These are phyloP conservation scores for Pichia sp. DNA, from an alignment of 1,139 yeast species.

Conservation along the genomic window DNA sequence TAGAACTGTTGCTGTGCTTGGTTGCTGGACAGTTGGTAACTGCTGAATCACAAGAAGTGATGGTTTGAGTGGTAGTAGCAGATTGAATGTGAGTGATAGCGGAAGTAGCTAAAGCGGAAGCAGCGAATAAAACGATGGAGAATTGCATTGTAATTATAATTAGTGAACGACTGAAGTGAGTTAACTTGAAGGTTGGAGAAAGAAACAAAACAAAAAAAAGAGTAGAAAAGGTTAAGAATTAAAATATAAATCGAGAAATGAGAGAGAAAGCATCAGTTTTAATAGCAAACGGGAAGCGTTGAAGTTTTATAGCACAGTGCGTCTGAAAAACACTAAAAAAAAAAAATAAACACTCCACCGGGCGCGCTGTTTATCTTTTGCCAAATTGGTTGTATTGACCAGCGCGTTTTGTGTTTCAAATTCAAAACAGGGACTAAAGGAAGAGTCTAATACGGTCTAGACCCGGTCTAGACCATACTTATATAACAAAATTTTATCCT, in stretches of 20 bases:
- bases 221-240: too few species aligned
- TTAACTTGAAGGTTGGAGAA: neutral
- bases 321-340: too few species aligned
- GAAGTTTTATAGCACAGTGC: neutral
- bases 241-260: neutral
- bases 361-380: neutral
- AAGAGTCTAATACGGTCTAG: too few species aligned
- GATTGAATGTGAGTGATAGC: constrained; percentile 6
- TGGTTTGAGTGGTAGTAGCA: constrained; percentile 12
- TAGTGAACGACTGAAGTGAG: constrained; percentile 12
- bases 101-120: constrained; percentile 16
- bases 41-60: constrained; percentile 12
- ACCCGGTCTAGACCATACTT: too few species aligned
- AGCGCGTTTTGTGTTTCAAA: too few species aligned
- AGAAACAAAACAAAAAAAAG: neutral
- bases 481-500: too few species aligned
- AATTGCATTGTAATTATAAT: constrained; percentile 16
- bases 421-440: too few species aligned
- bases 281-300: neutral
- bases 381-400: too few species aligned
- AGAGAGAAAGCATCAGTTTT: neutral
- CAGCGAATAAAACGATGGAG: constrained; percentile 14
- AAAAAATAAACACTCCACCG: neutral
- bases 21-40: constrained; percentile 14
- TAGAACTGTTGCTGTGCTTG: neutral